Conservation (phyloP, 352 stramenopile species). For the Phytophthora colocasiae region DNA sequence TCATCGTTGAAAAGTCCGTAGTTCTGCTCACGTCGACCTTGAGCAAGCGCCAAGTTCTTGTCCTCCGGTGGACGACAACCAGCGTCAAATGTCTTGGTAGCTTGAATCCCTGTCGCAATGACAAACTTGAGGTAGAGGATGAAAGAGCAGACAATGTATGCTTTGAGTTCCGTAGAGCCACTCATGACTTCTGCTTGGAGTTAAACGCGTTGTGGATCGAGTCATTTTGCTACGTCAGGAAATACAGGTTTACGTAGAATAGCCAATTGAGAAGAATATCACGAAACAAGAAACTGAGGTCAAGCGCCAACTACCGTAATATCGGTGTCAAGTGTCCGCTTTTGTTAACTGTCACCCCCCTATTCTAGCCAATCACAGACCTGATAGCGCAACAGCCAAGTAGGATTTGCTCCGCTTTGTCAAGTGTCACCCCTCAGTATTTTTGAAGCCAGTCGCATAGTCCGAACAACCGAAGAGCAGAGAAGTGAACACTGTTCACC, state of each 20-base stretch:
- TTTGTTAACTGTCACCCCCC: no score
- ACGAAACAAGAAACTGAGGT: constrained; percentile 15
- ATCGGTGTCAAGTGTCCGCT: no score
- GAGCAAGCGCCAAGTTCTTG: constrained; percentile 43
- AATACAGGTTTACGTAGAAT: constrained; percentile 27
- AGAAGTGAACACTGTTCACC: no score
- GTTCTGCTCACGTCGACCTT: constrained; percentile 41
- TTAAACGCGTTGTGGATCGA: constrained; percentile 8
- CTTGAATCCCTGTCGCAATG: constrained; percentile 39
- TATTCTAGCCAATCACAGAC: no score
- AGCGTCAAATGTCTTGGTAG: constrained; percentile 48
- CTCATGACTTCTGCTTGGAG: constrained; percentile 17
- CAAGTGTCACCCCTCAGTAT: no score
- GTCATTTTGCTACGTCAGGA: constrained; percentile 2
- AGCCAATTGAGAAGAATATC: constrained; percentile 26
- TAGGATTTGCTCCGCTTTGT: no score
- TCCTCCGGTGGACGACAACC: constrained; percentile 45
- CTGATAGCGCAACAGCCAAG: no score
- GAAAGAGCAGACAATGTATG: constrained; percentile 42
- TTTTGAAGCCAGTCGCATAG: no score
- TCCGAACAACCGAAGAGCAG: no score
- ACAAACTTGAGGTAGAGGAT: constrained; percentile 57
- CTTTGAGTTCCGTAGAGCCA: constrained; percentile 36
- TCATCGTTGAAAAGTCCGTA: constrained; percentile 37
- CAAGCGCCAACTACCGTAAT: background rate